A percentile compares a stretch with the other conserved stretches of the same genome.
Evolutionary conservation across 768 basidiomycete genomes (phyloP).

Genomic region (Agrocybe chaxingu): DNA sequence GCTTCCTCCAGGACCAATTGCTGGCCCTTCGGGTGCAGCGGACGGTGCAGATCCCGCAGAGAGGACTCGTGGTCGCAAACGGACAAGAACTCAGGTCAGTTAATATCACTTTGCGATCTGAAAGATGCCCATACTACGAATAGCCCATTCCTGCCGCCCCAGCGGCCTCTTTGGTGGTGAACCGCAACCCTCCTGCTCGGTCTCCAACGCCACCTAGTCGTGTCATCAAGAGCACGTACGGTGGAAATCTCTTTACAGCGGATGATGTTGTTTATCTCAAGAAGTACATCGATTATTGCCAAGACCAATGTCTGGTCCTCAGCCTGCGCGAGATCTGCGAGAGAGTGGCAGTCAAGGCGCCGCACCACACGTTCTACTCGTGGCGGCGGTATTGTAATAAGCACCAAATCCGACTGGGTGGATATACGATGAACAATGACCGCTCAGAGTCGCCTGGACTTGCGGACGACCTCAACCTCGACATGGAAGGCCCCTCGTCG

Average conservation of each 20-base stretch:
- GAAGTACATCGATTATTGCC: constrained; percentile 88
- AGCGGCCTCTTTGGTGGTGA: constrained; percentile 63
- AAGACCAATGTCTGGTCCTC: constrained; percentile 80
- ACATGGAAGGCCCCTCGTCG: constrained; percentile 31
- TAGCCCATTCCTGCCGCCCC: constrained; percentile 64
- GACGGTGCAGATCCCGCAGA: constrained; percentile 26
- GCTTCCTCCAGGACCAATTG: constrained; percentile 9
- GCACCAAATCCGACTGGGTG: constrained; percentile 86
- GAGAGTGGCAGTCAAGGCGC: constrained; percentile 82
- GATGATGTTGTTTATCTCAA: constrained; percentile 84
- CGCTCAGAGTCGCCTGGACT: constrained; percentile 42
- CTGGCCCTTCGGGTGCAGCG: constrained; percentile 28
- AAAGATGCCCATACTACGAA: constrained; percentile 1
- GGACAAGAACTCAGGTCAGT: constrained; percentile 55
- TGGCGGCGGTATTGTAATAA: constrained; percentile 93
- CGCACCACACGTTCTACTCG: constrained; percentile 92
- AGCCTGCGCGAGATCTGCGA: constrained; percentile 85
- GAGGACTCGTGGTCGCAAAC: constrained; percentile 65
- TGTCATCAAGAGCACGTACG: constrained; percentile 86
- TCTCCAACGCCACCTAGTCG: constrained; percentile 83
- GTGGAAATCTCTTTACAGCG: constrained; percentile 82
- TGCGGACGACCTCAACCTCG: constrained; percentile 41
- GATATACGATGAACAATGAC: constrained; percentile 73
- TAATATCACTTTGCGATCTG: constrained; percentile 3
- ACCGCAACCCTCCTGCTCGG: constrained; percentile 65